These are phyloP conservation scores for Boletus semigastroideus DNA, from an alignment of 1,284 basidiomycete genomes.

Conservation along the genomic window DNA sequence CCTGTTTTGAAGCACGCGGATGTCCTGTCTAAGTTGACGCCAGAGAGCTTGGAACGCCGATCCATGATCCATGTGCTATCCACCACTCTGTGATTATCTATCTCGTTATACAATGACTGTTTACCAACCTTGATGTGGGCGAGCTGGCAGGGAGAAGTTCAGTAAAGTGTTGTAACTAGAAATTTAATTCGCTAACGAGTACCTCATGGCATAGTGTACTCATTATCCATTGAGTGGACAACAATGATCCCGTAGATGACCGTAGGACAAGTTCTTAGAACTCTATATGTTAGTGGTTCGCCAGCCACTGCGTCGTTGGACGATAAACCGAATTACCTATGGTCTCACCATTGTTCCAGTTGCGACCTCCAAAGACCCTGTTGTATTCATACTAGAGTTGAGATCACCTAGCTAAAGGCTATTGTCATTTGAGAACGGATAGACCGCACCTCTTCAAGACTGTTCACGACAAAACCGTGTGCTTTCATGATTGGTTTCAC, in stretches of 20 bases:
- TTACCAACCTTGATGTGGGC: conserved; percentile 70
- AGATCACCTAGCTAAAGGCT: not conserved
- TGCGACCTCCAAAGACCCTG: conserved; percentile 71
- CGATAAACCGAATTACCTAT: conserved; percentile 46
- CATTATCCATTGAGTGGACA: conserved; percentile 66
- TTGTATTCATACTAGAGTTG: conserved; percentile 67
- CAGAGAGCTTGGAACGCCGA: conserved; percentile 71
- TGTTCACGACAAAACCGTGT: conserved; percentile 73
- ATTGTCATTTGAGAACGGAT: not conserved
- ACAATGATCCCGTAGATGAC: conserved; percentile 55
- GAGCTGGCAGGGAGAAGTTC: conserved; percentile 42
- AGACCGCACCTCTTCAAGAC: conserved; percentile 68
- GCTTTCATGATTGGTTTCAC: conserved; percentile 78
- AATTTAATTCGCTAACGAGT: conserved; percentile 13
- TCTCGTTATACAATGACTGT: not conserved
- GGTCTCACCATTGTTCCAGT: conserved; percentile 79
- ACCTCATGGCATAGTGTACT: conserved; percentile 84
- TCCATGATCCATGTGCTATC: conserved; percentile 77
- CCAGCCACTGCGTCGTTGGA: not conserved
- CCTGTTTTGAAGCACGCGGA: conserved; percentile 61
- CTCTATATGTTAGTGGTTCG: not conserved
- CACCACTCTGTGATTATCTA: conserved; percentile 3
- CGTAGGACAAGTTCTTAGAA: conserved; percentile 68
- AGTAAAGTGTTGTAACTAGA: not conserved
- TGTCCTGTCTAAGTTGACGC: conserved; percentile 61